Conservation (phyloP, 129 eudicot genomes). For the Tagetes erecta region DNA sequence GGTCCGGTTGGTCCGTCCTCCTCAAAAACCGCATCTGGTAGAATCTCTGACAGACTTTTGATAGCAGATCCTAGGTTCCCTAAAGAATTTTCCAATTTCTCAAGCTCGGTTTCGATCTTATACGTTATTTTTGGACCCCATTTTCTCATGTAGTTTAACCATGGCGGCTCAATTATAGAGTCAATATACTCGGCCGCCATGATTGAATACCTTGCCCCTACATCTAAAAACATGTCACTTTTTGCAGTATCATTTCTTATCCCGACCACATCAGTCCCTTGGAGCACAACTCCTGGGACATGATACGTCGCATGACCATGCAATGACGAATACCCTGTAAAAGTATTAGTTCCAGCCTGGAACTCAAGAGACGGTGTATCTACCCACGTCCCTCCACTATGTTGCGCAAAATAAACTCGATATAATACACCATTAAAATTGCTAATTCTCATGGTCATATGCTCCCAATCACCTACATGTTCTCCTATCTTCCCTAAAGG, state of each 20-base stretch:
- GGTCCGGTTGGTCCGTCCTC: constrained; percentile 57
- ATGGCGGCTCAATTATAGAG: constrained; percentile 38
- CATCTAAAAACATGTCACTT: constrained; percentile 39
- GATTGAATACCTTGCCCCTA: constrained; percentile 24
- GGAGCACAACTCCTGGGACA: constrained; percentile 40
- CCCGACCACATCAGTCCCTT: constrained; percentile 37
- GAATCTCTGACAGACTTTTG: constrained; percentile 27
- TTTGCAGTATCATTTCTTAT: constrained; percentile 45
- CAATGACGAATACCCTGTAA: constrained; percentile 39
- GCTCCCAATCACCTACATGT: constrained; percentile 62
- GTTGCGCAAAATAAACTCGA: constrained; percentile 48
- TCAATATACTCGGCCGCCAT: constrained; percentile 29
- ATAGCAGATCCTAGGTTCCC: constrained; percentile 20
- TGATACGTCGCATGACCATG: constrained; percentile 48
- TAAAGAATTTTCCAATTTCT: constrained; percentile 24
- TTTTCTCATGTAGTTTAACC: constrained; percentile 45
- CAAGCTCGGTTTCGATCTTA: constrained; percentile 29
- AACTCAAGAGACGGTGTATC: constrained; percentile 38
- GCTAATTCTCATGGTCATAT: constrained; percentile 44
- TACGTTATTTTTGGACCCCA: constrained; percentile 51
- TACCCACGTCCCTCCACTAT: constrained; percentile 52
- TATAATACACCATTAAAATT: constrained; percentile 43
- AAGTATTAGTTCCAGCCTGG: constrained; percentile 29
- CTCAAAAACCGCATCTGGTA: constrained; percentile 39
- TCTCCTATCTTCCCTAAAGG: constrained; percentile 48